These are phyloP conservation scores for Colletotrichum eremochloae DNA, from an alignment of 2,329 filamentous ascomycete species.

Conservation along the genomic window DNA sequence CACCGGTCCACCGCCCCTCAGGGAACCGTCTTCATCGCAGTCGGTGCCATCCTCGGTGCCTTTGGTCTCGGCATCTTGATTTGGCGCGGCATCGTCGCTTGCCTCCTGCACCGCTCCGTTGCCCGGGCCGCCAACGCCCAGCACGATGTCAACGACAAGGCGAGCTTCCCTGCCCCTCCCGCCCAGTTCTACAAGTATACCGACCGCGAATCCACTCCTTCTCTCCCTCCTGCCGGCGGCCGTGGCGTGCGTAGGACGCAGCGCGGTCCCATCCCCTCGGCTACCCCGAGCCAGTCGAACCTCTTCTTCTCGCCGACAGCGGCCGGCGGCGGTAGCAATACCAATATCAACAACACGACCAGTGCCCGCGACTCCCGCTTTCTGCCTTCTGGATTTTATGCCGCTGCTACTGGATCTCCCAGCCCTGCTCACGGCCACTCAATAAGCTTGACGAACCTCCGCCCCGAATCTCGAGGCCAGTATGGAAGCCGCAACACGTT, in stretches of 20 bases:
- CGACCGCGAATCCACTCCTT: slow-evolving; percentile 69
- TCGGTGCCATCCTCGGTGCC: slow-evolving; percentile 88
- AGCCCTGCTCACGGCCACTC: slow-evolving; percentile 62
- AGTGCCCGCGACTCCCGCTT: slow-evolving; percentile 77
- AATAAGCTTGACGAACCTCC: slow-evolving; percentile 73
- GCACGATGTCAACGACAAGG: slow-evolving; percentile 77
- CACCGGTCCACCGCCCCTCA: slow-evolving; percentile 86
- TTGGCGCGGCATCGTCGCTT: slow-evolving; percentile 90
- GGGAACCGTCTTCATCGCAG: slow-evolving; percentile 95
- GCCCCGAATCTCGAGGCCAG: slow-evolving; percentile 68
- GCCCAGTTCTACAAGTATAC: slow-evolving; percentile 75
- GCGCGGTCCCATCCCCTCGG: slow-evolving; percentile 66
- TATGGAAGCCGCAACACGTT: slow-evolving; percentile 57
- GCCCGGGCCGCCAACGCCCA: slow-evolving; percentile 85
- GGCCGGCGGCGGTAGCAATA: slow-evolving; percentile 69
- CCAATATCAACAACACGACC: slow-evolving; percentile 60
- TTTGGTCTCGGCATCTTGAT: slow-evolving; percentile 84
- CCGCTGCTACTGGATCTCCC: slow-evolving; percentile 71
- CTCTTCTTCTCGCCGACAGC: slow-evolving; percentile 98
- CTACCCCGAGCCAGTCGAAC: slow-evolving; percentile 74
- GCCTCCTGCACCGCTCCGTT: slow-evolving; percentile 92
- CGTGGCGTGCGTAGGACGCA: slow-evolving; percentile 66
- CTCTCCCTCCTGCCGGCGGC: slow-evolving; percentile 61
- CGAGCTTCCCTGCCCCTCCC: slow-evolving; percentile 69
- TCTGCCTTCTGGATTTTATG: slow-evolving; percentile 92